Conservation (phyloP, 352 stramenopile species). For the Pythium insidiosum region DNA sequence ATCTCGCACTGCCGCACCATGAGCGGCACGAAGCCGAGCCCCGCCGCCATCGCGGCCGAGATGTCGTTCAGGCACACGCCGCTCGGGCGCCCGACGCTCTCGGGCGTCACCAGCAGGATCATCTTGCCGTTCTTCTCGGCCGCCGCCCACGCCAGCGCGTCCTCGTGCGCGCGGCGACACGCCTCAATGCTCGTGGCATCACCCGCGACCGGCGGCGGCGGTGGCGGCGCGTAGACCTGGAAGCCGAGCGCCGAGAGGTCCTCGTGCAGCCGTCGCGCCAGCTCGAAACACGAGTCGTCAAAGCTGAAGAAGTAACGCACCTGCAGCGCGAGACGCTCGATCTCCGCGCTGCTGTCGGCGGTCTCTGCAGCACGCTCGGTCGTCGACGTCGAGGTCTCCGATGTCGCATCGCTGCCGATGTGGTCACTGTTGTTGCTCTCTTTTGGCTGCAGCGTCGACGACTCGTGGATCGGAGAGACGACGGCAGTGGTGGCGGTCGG, state of each 20-base stretch:
- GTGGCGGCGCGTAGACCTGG: slow-evolving; percentile 24
- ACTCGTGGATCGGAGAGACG: too few relatives aligned
- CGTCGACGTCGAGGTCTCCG: slow-evolving; percentile 1
- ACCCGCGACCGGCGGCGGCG: background rate
- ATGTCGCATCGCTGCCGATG: background rate
- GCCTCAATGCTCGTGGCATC: slow-evolving; percentile 5
- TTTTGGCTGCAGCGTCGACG: too few relatives aligned
- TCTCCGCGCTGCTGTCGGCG: background rate
- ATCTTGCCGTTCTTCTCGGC: slow-evolving; percentile 55
- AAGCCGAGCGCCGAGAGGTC: slow-evolving; percentile 44
- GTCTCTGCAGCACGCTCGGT: background rate
- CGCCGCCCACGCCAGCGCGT: slow-evolving; percentile 51
- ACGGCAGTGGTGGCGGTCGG: too few relatives aligned
- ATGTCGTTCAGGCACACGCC: slow-evolving; percentile 71
- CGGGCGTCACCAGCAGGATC: slow-evolving; percentile 57
- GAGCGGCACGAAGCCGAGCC: slow-evolving; percentile 61
- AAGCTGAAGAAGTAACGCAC: slow-evolving; percentile 64
- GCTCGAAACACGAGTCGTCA: slow-evolving; percentile 44
- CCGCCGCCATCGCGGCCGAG: slow-evolving; percentile 54
- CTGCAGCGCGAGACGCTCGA: background rate
- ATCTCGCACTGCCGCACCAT: slow-evolving; percentile 72
- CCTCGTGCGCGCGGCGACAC: slow-evolving; percentile 21
- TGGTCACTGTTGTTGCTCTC: too few relatives aligned
- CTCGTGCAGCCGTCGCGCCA: slow-evolving; percentile 40
- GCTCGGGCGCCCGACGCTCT: slow-evolving; percentile 55